A percentile compares a stretch with the other conserved stretches of the same genome.
Evolutionary conservation across 257 asterid species (phyloP).

Genomic region (Nicotiana undulata): DNA sequence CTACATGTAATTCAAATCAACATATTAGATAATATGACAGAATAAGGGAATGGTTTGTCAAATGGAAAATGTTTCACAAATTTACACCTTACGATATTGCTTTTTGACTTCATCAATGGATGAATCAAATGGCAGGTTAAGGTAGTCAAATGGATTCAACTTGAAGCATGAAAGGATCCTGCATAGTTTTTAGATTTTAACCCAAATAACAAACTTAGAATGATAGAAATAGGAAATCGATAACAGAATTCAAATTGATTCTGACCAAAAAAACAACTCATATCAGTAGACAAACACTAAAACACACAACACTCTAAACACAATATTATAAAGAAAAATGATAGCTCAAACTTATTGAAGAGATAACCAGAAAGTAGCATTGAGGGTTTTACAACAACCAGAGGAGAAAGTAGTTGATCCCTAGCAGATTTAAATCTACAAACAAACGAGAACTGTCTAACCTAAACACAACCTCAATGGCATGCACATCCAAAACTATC

Average conservation of each 20-base stretch:
- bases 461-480: not conserved
- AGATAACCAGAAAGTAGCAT: not conserved
- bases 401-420: not conserved
- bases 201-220: not conserved
- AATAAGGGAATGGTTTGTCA: constrained; percentile 9
- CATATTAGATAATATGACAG: not conserved
- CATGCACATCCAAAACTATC: not conserved
- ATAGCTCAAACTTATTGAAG: not conserved
- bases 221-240: not conserved
- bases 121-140: constrained; percentile 74
- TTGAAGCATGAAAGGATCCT: constrained; percentile 99
- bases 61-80: constrained; percentile 8
- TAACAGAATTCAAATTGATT: not conserved
- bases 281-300: not conserved
- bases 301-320: not conserved
- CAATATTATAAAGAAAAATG: not conserved
- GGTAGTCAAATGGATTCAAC: constrained; percentile 89
- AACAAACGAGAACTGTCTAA: not conserved
- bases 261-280: not conserved
- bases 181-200: constrained; percentile 13
- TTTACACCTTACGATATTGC: constrained; percentile 87
- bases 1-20: constrained; percentile 26
- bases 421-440: not conserved
- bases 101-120: constrained; percentile 69
- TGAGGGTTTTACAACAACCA: not conserved